Evolutionary conservation across 768 basidiomycete species (phyloP), one percentile per base, ranked within the genome.

Genomic region (Butyriboletus loyo): DNA sequence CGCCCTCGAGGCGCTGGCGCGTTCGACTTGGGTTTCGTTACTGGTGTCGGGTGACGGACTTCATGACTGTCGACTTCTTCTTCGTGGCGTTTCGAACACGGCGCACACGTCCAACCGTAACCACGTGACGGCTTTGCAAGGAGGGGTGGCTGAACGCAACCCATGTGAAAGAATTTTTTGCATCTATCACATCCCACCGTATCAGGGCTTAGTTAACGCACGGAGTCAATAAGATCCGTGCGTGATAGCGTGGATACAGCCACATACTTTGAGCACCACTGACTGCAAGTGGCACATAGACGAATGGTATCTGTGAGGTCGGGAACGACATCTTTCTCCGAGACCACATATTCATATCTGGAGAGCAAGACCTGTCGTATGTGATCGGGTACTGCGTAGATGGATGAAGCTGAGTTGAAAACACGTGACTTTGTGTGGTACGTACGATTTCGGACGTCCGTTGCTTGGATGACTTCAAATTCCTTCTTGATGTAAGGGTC

Each of bases 401-500:
- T 32, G 17, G 25, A 56, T 55, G 46, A 52, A 25, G 52, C 34
- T 50, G 50, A 55, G 54, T 25, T 13, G 31, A 35, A 61, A 61
- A 53, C 41, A 56, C 57, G 64, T 65, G 54, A 57, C 52, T 54
- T 52, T 50, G 59, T 56, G 58, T 24, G 49, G 57, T 52, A 58
- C 93, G 66, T 69, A 98, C 96, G 75, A 69, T 99, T 99, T 52
- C 86, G 83, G 55, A 97, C 87, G 62, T 87, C 89, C 36, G 81
- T 81, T 28, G 92, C 82, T 54, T 88, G 86, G 48, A 99, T 86
- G 61, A 98, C 89, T 69, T 98, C 97, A 70, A 96, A 98, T 73
- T 98, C 95, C 70, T 91, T 90, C 76, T 96, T 94, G 73, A 98
- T 92, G 72, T 96, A 98, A 47, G 94, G 93, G 75, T 98, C 96